Evolutionary conservation across 257 asterid genomes (phyloP), one percentile per base, ranked within the genome.

Genomic region (Primulina eburnea): DNA sequence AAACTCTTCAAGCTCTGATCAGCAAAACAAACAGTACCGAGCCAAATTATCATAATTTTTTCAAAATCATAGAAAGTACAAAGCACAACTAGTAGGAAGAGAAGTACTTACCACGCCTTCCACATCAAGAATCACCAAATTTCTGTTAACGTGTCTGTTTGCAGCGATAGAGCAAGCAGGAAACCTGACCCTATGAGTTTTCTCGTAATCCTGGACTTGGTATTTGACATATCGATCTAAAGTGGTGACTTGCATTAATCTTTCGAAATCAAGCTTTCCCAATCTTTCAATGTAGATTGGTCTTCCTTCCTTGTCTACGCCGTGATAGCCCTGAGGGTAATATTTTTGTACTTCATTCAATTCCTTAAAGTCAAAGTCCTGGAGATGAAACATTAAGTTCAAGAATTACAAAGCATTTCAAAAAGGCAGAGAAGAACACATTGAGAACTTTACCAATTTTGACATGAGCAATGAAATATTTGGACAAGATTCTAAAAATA

Each of bases 301-400:
- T 53, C 79, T 68, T 52, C 93, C 93, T 67, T 66, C 77, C 76
- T 71, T 83, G 72, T 87, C 86, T 16, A 73, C 76, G 14, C 90
- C 87, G 38, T 87, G 93, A 75, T 85, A 82, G 7, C 88, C 90
- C 57, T 85, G 93, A 40, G 93, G 87, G 72, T 87, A 87, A 72
- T 77, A 75, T 68, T 68, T 67, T 57, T 78, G 65, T 18, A 85
- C 87, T 43, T 81, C 78, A 58, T 78, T 40, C 43, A 76, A 35
- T 79, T 85, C 87, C 50, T 37, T 52, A 70, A 83, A 79, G 4
- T 78, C 80, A 34, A 81, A 78, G 43, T 82, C 87, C 92, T 81
- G 74, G 61, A 37, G 8, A 70, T 65, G 26, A 73, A 18, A 53
- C 58, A 59, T 29, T 28, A 29, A 62, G 8, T 21, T 20, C 18